Base-by-base conservation (phyloP, 768 basidiomycete genomes). In the Russula sp. region DNA sequence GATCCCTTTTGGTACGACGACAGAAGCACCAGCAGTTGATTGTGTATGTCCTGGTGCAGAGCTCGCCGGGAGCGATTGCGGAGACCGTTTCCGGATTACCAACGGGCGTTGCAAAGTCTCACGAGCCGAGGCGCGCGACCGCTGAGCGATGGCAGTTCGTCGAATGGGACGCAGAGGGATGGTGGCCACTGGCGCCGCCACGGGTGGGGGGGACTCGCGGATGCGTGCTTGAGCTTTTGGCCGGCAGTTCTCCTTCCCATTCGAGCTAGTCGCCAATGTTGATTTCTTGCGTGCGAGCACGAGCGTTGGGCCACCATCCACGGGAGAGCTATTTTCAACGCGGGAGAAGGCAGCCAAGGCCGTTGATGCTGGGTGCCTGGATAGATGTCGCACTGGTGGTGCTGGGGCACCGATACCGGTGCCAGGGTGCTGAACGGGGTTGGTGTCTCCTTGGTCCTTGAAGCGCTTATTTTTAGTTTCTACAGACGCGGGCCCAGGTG, bases 191-290 rank as follows among this genome's bases (percentile, higher is more conserved):
- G 57, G 13, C 8, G 22, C 2, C 8, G 22, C 2, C 0, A 20
- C 44, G 16, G 53, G 59, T 3, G 52, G 59, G 6, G 47, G 22
- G 53, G 63, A 54, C 22, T 50, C 53, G 22, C 53, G 40, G 7
- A 44, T 40, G 47, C 48, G 53, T 16, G 13, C 16, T 31, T 34
- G 45, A 18, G 13, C 20, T 44, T 34, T 45, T n/a, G 58, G 53
- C 16, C 52, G 53, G 4, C 48, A 32, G 34, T 64, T 64, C 53
- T 60, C 63, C 27, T 64, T 64, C 51, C 47, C 63, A 20, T 39
- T 42, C 31, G 47, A 47, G 16, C 47, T 45, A 31, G 10, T 35
- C 14, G 34, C 37, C 39, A 50, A 7, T 13, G 53, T 8, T 2
- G 39, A 40, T 31, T 60, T 55, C 40, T 55, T 55, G 11, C 45